Evolutionary conservation across 2,329 filamentous ascomycete species (phyloP), one percentile per base, ranked within the genome.

Genomic region (Xylaria sp.): DNA sequence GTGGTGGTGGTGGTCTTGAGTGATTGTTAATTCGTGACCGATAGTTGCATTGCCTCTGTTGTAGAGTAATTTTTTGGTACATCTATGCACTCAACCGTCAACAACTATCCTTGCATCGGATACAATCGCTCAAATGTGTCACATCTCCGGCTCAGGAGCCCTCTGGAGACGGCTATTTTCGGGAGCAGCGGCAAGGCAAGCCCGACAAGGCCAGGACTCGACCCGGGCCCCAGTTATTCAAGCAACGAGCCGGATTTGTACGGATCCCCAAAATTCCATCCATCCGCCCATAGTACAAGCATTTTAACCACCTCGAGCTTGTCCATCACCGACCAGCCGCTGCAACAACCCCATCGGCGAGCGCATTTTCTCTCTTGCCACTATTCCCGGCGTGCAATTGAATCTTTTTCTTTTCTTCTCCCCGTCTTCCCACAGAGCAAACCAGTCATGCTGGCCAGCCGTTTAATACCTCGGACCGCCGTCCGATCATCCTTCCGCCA

Each of bases 401-500:
- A 35, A 48, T 30, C 13, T 35, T 42, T 23, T 11, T 19, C 3
- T 50, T 30, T 30, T 30, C 23, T 30, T 5, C 23, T 30, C 23
- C 23, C 23, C 23, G 23, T 30, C 23, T 30, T 30, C 23, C 23
- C 23, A 30, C 23, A 30, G 23, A 30, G 23, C 39, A 5, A n/a
- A 46, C 30, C 58, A 57, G 52, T 69, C 62, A 87, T 87, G 84
- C 75, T 87, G 72, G 76, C 82, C 65, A 82, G 78, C 72, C 82
- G 83, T 73, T 79, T 85, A 80, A 80, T 85, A 80, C 78, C 81
- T 67, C 79, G 83, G 74, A 77, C 79, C 68, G 76, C 79, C 71
- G 79, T 78, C 71, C 82, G 82, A 71, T 83, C 83, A 70, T 80
- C 79, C 62, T 81, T 84, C 74, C 80, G 76, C 64, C 77, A 76